Evolutionary conservation across 2,329 filamentous ascomycete genomes (phyloP), one percentile per base, ranked within the genome.

Genomic region (Pestalotiopsis sp.): DNA sequence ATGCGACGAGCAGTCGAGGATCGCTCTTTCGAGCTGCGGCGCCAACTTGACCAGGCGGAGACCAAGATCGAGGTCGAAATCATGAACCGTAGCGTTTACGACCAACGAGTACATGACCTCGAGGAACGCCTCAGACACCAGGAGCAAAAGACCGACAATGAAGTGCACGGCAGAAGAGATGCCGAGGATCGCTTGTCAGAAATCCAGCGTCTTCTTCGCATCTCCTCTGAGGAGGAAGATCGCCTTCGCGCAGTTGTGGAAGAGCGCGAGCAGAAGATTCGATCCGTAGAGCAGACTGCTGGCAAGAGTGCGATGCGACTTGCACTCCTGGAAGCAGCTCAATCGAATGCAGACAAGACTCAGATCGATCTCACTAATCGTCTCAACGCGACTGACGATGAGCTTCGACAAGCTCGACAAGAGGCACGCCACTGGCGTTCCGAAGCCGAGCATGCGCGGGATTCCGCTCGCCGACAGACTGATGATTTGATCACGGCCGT

Each of bases 151-250:
- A 87, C 86, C 1, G 91, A 94, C 71, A 81, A 88, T 66, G 91
- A 95, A 74, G 81, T 91, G 69, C 83, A 86, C 59, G 81, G 82
- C 62, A 89, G 92, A 69, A 87, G 91, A 66, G 85, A 89, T 41
- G 90, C 91, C 1, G 92, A 95, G 77, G 92, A 95, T 75, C 88
- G 89, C 70, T 83, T 93, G 14, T 87, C 90, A 4, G 92, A 95
- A 76, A 85, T 90, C n/a, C 91, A 94, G 78, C 86, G 90, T 67
- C 85, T 91, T 25, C 84, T 94, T 31, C 87, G 89, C 69, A 86
- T 90, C 71, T 88, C 91, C 4, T 88, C 91, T n/a, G 91, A 93
- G 75, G 91, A 94, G 76, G 91, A 92, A 72, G 87, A 87, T 71
- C 87, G 91, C 66, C 86, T 95, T 4, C 86, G 90, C 31, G 87